phyloP scores from a whole-genome alignment of 169 alveolate genomes.

The Cryptosporidium sp. region DNA sequence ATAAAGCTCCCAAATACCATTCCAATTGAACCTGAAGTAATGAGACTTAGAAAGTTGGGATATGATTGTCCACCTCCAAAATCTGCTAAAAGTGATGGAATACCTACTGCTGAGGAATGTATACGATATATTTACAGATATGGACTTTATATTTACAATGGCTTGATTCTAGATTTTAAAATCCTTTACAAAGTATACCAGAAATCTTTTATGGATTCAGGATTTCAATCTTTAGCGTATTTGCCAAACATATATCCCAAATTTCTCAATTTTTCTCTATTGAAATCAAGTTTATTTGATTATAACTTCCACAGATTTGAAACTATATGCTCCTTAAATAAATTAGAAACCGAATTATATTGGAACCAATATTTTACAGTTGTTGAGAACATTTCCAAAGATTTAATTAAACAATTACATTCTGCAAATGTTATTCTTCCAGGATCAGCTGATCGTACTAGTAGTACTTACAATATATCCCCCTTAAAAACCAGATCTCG shows the following conservation, averaged over 20 bases:
- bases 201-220: slow-evolving; percentile 45
- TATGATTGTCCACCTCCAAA: slow-evolving; percentile 63
- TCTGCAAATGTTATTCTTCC: slow-evolving; percentile 37
- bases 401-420: slow-evolving; percentile 26
- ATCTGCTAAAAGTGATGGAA: slow-evolving; percentile 21
- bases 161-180: slow-evolving; percentile 34
- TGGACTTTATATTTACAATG: slow-evolving; percentile 66
- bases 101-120: slow-evolving; percentile 45
- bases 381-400: slow-evolving; percentile 53
- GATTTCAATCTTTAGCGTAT: slow-evolving; percentile 4
- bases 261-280: not conserved
- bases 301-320: slow-evolving; percentile 54
- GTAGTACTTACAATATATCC: not conserved
- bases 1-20: slow-evolving; percentile 54
- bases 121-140: slow-evolving; percentile 51
- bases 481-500: slow-evolving; percentile 20
- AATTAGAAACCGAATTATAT: not conserved
- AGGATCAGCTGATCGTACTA: slow-evolving; percentile 23
- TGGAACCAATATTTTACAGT: slow-evolving; percentile 42
- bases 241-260: slow-evolving; percentile 13
- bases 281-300: slow-evolving; percentile 22
- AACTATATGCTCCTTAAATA: slow-evolving; percentile 51
- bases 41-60: slow-evolving; percentile 40
- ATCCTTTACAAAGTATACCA: slow-evolving; percentile 21
- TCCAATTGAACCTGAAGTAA: slow-evolving; percentile 51